These are phyloP conservation scores for Glomus cerebriforme DNA, from an alignment of 192 early-diverging fungal species.

Conservation along the genomic window DNA sequence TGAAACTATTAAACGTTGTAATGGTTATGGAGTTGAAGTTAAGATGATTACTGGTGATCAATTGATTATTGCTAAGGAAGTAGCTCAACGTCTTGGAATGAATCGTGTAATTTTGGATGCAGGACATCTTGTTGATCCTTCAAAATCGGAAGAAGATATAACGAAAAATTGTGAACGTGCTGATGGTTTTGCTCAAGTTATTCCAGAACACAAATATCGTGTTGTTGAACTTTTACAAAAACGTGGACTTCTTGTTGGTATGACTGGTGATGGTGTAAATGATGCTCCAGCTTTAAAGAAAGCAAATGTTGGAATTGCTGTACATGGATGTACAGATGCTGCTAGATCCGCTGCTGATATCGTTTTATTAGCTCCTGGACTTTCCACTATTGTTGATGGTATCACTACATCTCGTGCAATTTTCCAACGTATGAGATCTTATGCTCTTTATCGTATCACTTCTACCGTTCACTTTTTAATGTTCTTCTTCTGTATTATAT, in stretches of 20 bases:
- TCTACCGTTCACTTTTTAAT: conserved; percentile 95
- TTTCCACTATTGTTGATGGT: conserved; percentile 92
- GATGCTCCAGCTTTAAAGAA: conserved; percentile 98
- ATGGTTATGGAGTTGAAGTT: conserved; percentile 84
- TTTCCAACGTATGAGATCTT: conserved; percentile 94
- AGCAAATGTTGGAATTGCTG: conserved; percentile 97
- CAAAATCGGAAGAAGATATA: conserved; percentile 77
- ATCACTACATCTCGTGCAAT: conserved; percentile 88
- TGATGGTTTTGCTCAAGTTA: conserved; percentile 97
- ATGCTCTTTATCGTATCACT: conserved; percentile 92
- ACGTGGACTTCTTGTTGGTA: conserved; percentile 80
- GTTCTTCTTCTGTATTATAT: conserved; percentile 92
- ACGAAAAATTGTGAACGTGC: conserved; percentile 82
- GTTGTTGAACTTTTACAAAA: conserved; percentile 96
- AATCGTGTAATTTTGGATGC: conserved; percentile 89
- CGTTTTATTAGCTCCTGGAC: conserved; percentile 84
- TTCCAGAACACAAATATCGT: conserved; percentile 97
- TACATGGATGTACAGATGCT: conserved; percentile 94
- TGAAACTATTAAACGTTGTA: conserved; percentile 82
- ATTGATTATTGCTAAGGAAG: conserved; percentile 91
- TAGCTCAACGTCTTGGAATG: conserved; percentile 91
- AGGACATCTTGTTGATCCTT: conserved; percentile 76
- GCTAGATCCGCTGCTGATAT: conserved; percentile 96
- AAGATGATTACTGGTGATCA: conserved; percentile 99
- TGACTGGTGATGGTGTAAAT: conserved; percentile 98